Percentiles rank a stretch among this genome's conserved stretches.
phyloP scores from a whole-genome alignment of 1,139 yeast species.

The Geotrichum carabidarum region DNA sequence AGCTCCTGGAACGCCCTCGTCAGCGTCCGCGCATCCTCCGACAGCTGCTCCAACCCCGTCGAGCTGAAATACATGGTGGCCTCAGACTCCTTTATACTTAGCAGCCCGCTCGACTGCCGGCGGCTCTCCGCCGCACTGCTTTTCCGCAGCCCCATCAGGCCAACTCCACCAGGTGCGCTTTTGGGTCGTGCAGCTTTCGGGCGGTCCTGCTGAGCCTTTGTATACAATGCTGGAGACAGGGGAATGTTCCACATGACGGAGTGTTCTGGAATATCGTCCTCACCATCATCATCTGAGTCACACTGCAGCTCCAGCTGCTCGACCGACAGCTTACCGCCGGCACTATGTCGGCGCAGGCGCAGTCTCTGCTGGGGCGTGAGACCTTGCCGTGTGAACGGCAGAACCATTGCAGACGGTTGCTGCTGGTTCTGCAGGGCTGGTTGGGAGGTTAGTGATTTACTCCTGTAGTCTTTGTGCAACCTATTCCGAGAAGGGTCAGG shows the following conservation, averaged over 20 bases:
- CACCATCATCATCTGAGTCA: constrained; percentile 32
- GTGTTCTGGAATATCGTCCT: constrained; percentile 53
- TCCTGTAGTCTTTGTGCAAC: neutral
- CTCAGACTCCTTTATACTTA: constrained; percentile 27
- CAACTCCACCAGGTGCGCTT: neutral
- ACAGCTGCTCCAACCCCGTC: constrained; percentile 32
- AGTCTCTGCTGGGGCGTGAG: constrained; percentile 18
- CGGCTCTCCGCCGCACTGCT: neutral
- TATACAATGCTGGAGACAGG: constrained; percentile 48
- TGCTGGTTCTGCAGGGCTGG: neutral
- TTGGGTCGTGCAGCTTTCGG: constrained; percentile 5
- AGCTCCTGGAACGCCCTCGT: constrained; percentile 40
- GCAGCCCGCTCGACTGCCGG: constrained; percentile 4
- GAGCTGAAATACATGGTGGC: constrained; percentile 21
- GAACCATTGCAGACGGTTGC: neutral
- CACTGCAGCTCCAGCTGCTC: constrained; percentile 37
- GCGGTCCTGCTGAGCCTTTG: constrained; percentile 29
- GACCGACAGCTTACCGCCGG: constrained; percentile 22
- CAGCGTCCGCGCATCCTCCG: constrained; percentile 48
- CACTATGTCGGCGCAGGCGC: constrained; percentile 12
- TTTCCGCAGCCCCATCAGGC: neutral
- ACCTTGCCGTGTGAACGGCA: constrained; percentile 2
- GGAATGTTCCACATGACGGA: constrained; percentile 60
- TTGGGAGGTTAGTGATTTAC: neutral
- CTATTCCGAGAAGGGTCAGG: neutral